Evolutionary conservation across 257 asterid genomes (phyloP), one percentile per base, ranked within the genome.

Genomic region (Solanum neorickii): DNA sequence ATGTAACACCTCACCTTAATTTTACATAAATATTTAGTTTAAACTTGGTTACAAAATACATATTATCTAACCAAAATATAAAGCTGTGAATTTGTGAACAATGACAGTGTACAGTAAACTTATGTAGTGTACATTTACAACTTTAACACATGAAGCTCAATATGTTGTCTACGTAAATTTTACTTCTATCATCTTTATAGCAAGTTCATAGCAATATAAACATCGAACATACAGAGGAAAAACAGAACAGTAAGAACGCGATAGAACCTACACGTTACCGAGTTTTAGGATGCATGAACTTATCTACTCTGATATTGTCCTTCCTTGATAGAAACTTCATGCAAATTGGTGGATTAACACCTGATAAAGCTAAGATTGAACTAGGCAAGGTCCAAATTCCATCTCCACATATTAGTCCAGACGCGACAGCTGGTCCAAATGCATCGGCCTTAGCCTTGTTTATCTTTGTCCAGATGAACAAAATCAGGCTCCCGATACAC

Each of bases 371-470:
- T 14, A 94, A 91, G 60, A 94, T 15, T 13, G 92, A 91, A 49
- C 83, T 90, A 10, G 96, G 96, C 74, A 94, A 73, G 15, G 95
- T 92, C 96, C 97, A 94, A 13, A 94, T 88, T 5, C 96, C 95
- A 15, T 94, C 97, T 0, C 97, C 96, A 83, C 95, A 94, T 10
- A 94, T 93, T 86, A 94, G 84, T 52, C 97, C 97, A 2, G 97
- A 92, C 2, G 97, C 97, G 0, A 93, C 96, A 0, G 95, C 95
- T 4, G 95, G 95, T 18, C 92, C 97, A 65, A 91, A 91, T 1
- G 93, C 96, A 88, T 93, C 95, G 3, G 94, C 95, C 60, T 93
- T 92, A 7, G 88, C 93, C 91, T 87, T 92, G 86, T 90, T 87
- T 60, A 88, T 62, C 87, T 87, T 91, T 72, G 93, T 92, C 98